Base-by-base conservation (phyloP, 202 grass and related monocot species). In the Digitaria exilis region DNA sequence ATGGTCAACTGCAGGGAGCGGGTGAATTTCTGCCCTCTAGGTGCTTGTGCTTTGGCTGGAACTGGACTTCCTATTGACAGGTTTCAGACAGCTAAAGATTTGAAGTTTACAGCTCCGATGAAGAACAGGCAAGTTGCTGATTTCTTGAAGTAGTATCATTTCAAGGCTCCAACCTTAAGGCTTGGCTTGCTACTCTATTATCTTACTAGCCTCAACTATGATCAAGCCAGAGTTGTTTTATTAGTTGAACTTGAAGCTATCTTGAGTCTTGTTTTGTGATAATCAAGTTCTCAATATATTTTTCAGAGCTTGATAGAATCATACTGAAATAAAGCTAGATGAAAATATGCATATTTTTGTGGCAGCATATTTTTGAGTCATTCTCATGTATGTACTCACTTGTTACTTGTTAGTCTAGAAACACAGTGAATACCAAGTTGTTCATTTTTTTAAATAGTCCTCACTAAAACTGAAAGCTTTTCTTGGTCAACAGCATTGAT, bases 41-140 rank as follows among this genome's bases (percentile, higher is more conserved):
- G 95, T 87, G 96, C 92, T 83, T 98, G 96, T 93, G 96, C 92
- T 82, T 90, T 98, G 87, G 92, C 96, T 88, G 96, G 96, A 81
- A 98, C 96, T 44, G 96, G 92, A 22, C 96, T 95, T 75, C 89
- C 96, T 62, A 98, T 98, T 80, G 84, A 98, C 88, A 87, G 92
- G 84, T 95, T 98, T 49, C 89, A 88, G 85, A 98, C 90, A 37
- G 91, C 90, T 71, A 78, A 91, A 88, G 89, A 93, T 63, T 87
- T 98, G 71, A 88, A 77, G 52, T 98, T 98, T 86, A 88, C 76
- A 37, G 96, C 90, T 79, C 96, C 96, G 51, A 87, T 98, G 84
- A 91, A 94, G 88, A 98, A 95, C 78, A 98, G 95, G 90, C 91
- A 87, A 76, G 10, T 69, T 86, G 41, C 42, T 55, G 16, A 41